Percentiles rank a stretch among this genome's conserved stretches.
phyloP scores from a whole-genome alignment of 495 filamentous ascomycete species.

The Penicillium turbatum region DNA sequence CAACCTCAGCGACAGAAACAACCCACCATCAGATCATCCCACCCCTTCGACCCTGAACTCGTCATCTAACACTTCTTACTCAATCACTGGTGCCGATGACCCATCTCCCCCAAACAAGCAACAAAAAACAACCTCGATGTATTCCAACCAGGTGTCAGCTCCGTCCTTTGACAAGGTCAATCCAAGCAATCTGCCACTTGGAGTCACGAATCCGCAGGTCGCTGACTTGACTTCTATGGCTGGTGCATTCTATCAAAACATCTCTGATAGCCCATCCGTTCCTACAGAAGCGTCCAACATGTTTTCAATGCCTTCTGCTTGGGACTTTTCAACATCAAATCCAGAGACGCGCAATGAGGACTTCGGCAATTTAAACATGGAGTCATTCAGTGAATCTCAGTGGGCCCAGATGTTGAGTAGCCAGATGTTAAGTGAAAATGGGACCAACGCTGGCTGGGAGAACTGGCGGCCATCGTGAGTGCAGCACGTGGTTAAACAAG shows the following conservation, averaged over 20 bases:
- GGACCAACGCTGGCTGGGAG: constrained; percentile 21
- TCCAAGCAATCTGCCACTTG: constrained; percentile 15
- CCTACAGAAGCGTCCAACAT: constrained; percentile 6
- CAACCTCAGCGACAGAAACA: constrained; percentile 22
- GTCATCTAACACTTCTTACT: constrained; percentile 33
- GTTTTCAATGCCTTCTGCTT: constrained; percentile 20
- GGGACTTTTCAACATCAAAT: constrained; percentile 24
- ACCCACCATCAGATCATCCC: constrained; percentile 33
- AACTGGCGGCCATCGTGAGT: constrained; percentile 27
- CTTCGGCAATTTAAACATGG: constrained; percentile 20
- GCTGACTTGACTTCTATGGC: constrained; percentile 12
- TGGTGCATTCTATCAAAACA: constrained; percentile 14
- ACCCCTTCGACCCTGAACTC: constrained; percentile 37
- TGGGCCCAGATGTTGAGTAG: constrained; percentile 37
- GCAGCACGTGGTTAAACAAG: neutral
- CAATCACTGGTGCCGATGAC: constrained; percentile 25
- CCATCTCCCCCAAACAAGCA: constrained; percentile 21
- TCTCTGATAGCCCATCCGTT: constrained; percentile 6
- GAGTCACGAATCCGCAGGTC: constrained; percentile 8
- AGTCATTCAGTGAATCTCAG: constrained; percentile 31
- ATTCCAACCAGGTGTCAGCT: constrained; percentile 11
- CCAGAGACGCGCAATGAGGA: constrained; percentile 16
- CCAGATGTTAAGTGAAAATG: constrained; percentile 25
- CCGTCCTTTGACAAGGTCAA: constrained; percentile 17
- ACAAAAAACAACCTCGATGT: constrained; percentile 6